Evolutionary conservation across 2,329 filamentous ascomycete species (phyloP).

Genomic region (Pseudogymnoascus sp.): DNA sequence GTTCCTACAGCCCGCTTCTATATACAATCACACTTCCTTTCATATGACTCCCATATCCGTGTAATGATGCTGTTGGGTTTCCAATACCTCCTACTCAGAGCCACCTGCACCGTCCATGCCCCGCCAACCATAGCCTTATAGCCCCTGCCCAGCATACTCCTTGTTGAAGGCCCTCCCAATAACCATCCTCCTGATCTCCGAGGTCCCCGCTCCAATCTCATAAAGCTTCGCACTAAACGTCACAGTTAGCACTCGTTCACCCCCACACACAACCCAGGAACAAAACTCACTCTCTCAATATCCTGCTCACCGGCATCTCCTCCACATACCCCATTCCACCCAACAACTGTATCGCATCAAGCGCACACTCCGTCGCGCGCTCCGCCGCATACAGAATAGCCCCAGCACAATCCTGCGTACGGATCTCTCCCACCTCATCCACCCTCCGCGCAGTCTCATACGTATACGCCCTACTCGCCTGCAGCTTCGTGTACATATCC

Average conservation of each 20-base stretch:
- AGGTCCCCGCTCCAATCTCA: conserved; percentile 94
- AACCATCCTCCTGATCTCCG: conserved; percentile 87
- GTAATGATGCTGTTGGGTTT: neutral
- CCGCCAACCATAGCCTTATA: neutral
- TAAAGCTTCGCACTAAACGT: conserved; percentile 62
- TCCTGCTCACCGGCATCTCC: conserved; percentile 81
- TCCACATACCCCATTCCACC: conserved; percentile 96
- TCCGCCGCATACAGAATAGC: conserved; percentile 91
- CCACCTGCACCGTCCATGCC: neutral
- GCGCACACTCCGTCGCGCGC: conserved; percentile 73
- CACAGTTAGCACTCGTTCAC: conserved; percentile 23
- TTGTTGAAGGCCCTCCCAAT: conserved; percentile 90
- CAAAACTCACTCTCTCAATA: conserved; percentile 52
- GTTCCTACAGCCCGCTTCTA: neutral
- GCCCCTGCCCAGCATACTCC: conserved; percentile 48
- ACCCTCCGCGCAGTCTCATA: conserved; percentile 72
- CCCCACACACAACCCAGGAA: neutral
- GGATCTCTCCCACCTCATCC: conserved; percentile 64
- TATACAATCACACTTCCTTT: neutral
- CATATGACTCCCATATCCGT: neutral
- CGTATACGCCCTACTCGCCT: conserved; percentile 77
- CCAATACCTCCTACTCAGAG: neutral
- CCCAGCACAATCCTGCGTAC: conserved; percentile 88
- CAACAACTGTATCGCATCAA: conserved; percentile 85
- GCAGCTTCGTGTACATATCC: conserved; percentile 94